Base-by-base conservation (phyloP, 768 basidiomycete species). In the Podaxis sp. region DNA sequence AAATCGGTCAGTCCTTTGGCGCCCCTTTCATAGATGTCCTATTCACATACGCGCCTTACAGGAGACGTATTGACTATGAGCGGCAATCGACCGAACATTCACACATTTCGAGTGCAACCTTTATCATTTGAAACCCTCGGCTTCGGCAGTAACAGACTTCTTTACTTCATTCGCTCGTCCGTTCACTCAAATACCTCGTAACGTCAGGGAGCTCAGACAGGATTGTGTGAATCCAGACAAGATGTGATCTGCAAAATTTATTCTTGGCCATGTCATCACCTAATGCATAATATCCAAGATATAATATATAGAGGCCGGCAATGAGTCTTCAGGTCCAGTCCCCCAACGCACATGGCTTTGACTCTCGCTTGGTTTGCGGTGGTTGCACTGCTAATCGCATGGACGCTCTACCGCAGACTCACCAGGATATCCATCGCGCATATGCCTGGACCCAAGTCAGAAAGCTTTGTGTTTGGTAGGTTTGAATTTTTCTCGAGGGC, bases 401-500 rank as follows among this genome's bases (percentile, higher is more conserved):
- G 73, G 55, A 63, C 58, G 17, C 50, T 76, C 52, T 68, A 80
- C 73, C 68, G 66, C 62, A 62, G 70, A 71, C 56, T 68, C 71
- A 65, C 73, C 65, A 61, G 79, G 62, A 66, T 75, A 65, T 70
- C 74, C 52, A 66, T 78, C 69, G 65, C 77, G 11, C 72, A 71
- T 58, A 64, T 75, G 37, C 76, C 69, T 65, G 79, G 73, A 55
- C 79, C 75, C 13, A 67, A 62, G 69, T 77, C 72, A 64, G 74
- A 69, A 63, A 77, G 62, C 62, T 84, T 65, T 77, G 71, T 68
- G 69, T 78, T 65, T 72, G 84, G 67, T 84, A 64, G n/a, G 20
- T 58, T 50, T 17, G 2, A 20, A 3, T 40, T 24, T n/a, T 12
- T 26, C 7, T 17, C 13, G n/a, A 8, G 2, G 12, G 26, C 22